Evolutionary conservation across 441 rosid genomes (phyloP).

Genomic region (Brassica hybrid): DNA sequence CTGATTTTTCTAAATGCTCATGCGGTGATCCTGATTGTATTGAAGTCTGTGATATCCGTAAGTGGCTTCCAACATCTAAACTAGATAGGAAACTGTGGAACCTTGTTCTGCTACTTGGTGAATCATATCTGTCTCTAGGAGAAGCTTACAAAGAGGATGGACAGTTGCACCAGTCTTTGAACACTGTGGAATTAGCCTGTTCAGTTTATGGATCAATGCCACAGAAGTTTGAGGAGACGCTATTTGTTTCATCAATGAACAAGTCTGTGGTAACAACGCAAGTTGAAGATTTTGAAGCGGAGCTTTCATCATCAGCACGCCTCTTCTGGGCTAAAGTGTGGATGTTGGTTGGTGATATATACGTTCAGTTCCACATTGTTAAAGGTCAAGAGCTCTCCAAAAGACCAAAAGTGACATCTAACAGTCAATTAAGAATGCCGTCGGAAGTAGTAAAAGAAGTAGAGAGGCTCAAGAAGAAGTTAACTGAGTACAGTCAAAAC

Average conservation of each 20-base stretch:
- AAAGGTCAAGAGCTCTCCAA: conserved; percentile 60
- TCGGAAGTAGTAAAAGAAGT: conserved; percentile 89
- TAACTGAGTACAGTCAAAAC: conserved; percentile 62
- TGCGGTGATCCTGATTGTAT: conserved; percentile 98
- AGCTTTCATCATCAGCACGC: conserved; percentile 62
- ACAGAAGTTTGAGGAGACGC: conserved; percentile 65
- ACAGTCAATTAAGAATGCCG: conserved; percentile 71
- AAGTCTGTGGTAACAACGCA: conserved; percentile 40
- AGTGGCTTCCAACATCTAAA: conserved; percentile 92
- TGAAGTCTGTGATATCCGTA: conserved; percentile 93
- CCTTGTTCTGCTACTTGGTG: conserved; percentile 94
- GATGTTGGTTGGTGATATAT: conserved; percentile 90
- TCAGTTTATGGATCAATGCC: conserved; percentile 97
- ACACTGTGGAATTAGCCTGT: conserved; percentile 85
- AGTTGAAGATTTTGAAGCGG: conserved; percentile 50
- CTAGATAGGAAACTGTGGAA: conserved; percentile 90
- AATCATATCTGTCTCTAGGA: conserved; percentile 88
- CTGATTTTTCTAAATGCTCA: conserved; percentile 69
- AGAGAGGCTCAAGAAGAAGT: conserved; percentile 81
- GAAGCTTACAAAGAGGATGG: conserved; percentile 85
- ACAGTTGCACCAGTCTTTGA: conserved; percentile 81
- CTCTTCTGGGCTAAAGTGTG: conserved; percentile 95
- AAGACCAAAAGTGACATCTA: conserved; percentile 49
- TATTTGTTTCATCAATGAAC: conserved; percentile 76
- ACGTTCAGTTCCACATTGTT: conserved; percentile 70